A percentile compares a stretch with the other conserved stretches of the same genome.
These are phyloP conservation scores for Datisca glomerata DNA, from an alignment of 306 rosid genomes.

Conservation along the genomic window DNA sequence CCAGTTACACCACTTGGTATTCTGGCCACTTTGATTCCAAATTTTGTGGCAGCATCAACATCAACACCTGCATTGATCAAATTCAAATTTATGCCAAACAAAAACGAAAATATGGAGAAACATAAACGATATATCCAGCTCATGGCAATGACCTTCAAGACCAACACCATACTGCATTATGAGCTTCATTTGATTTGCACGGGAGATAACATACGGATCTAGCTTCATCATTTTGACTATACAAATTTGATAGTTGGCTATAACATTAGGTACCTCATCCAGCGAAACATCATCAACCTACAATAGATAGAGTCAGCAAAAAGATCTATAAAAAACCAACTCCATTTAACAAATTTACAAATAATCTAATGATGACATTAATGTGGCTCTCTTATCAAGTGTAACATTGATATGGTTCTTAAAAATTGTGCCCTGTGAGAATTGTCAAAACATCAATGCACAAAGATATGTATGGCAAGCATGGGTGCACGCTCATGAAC, in stretches of 20 bases:
- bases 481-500: too few relatives aligned
- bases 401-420: neutral
- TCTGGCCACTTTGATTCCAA: constrained; percentile 83
- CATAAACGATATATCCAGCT: constrained; percentile 6
- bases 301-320: too few relatives aligned
- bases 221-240: constrained; percentile 48
- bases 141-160: constrained; percentile 51
- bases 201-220: constrained; percentile 46
- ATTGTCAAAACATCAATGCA: neutral
- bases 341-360: constrained; percentile 1
- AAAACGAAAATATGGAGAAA: neutral
- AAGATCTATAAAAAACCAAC: too few relatives aligned
- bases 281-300: constrained; percentile 74
- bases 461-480: too few relatives aligned
- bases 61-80: constrained; percentile 56
- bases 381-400: neutral
- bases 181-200: constrained; percentile 62
- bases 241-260: constrained; percentile 52
- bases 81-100: constrained; percentile 3
- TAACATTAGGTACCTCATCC: constrained; percentile 50
- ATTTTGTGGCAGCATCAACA: constrained; percentile 74
- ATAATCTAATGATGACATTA: neutral
- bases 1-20: constrained; percentile 60
- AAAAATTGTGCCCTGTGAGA: neutral
- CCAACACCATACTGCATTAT: constrained; percentile 91